phyloP scores from a whole-genome alignment of 2,329 filamentous ascomycete species.

The Cordyceps farinosa region DNA sequence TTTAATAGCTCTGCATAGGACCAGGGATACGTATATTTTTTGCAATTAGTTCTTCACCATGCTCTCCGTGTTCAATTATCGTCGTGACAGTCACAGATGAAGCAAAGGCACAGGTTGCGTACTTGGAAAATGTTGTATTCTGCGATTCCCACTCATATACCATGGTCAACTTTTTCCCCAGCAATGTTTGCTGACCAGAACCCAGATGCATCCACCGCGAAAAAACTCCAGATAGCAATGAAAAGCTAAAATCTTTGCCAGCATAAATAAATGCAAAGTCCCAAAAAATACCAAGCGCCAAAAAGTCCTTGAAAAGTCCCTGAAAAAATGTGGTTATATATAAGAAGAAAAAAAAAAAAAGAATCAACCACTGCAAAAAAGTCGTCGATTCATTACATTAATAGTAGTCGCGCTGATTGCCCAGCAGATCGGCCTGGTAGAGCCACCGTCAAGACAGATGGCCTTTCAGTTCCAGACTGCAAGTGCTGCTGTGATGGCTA shows the following conservation, averaged over 20 bases:
- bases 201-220: background rate
- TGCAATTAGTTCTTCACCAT: too few species aligned
- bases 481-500: background rate
- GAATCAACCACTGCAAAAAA: slow-evolving; percentile 1
- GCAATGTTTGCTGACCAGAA: slow-evolving; percentile 12
- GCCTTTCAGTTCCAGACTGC: background rate
- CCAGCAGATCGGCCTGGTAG: background rate
- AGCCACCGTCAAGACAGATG: background rate
- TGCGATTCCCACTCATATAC: slow-evolving; percentile 2
- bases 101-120: background rate
- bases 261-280: background rate
- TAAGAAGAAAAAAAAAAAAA: background rate
- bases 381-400: slow-evolving; percentile 15
- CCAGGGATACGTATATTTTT: too few species aligned
- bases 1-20: too few species aligned
- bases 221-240: slow-evolving; percentile 2
- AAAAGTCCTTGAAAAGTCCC: background rate
- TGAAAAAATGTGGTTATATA: slow-evolving; percentile 10
- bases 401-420: slow-evolving; percentile 11
- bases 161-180: slow-evolving; percentile 8
- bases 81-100: background rate
- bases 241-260: background rate
- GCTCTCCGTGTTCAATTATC: background rate
- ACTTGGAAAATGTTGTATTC: slow-evolving; percentile 1
- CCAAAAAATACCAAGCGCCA: background rate